phyloP scores from a whole-genome alignment of 148 eudicot genomes.

The Rhododendron simsii region DNA sequence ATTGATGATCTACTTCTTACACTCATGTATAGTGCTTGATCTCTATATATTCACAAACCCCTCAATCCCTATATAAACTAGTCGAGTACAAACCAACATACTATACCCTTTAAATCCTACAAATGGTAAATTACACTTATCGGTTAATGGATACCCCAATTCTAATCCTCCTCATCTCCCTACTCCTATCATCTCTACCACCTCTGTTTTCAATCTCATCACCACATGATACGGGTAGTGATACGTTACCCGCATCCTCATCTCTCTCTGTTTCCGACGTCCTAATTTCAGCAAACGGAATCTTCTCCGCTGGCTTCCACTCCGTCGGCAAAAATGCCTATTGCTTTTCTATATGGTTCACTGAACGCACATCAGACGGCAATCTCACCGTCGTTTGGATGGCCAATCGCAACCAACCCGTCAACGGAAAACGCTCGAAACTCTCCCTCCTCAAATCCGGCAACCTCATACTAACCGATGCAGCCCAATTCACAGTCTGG shows the following conservation, averaged over 20 bases:
- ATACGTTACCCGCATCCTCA: too few relatives aligned
- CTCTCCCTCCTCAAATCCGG: constrained; percentile 3
- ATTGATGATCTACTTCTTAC: too few relatives aligned
- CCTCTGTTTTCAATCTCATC: too few relatives aligned
- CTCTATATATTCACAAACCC: neutral
- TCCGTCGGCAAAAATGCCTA: constrained; percentile 3
- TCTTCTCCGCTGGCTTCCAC: constrained; percentile 34
- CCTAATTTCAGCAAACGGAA: constrained; percentile 19
- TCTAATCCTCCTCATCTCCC: neutral
- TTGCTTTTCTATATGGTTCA: constrained; percentile 31
- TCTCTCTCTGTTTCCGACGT: neutral
- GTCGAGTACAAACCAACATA: neutral
- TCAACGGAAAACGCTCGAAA: constrained; percentile 31
- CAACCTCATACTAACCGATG: constrained; percentile 21
- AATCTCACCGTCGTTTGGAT: constrained; percentile 34
- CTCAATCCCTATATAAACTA: neutral
- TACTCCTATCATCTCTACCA: neutral
- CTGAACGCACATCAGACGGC: neutral
- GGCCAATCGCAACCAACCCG: constrained; percentile 46
- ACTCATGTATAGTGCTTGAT: neutral
- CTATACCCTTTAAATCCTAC: neutral
- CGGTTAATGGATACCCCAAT: neutral
- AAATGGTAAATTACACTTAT: neutral
- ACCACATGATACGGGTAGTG: too few relatives aligned
- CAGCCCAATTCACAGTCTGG: too few relatives aligned